Percentiles rank a stretch among this genome's conserved stretches.
These are phyloP conservation scores for Boletus bicolor DNA, from an alignment of 768 basidiomycete species.

Conservation along the genomic window DNA sequence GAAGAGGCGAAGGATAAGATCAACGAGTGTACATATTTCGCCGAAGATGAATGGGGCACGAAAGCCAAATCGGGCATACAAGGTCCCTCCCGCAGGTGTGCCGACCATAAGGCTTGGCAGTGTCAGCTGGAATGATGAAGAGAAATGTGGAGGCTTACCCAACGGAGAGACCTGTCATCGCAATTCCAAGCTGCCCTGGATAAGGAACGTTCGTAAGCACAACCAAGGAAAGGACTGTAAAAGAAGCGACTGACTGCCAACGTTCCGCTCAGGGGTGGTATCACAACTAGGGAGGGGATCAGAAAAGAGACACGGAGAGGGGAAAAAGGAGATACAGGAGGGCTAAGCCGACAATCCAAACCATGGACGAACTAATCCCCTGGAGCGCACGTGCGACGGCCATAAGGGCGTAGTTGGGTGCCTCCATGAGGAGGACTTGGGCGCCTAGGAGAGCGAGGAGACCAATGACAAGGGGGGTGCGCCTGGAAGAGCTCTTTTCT, in stretches of 20 bases:
- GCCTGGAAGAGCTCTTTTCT: constrained; percentile 47
- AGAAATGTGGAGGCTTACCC: constrained; percentile 37
- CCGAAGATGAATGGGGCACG: constrained; percentile 59
- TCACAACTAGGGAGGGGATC: constrained; percentile 46
- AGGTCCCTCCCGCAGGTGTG: constrained; percentile 53
- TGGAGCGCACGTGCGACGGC: constrained; percentile 56
- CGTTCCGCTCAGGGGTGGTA: constrained; percentile 43
- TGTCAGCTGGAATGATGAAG: neutral
- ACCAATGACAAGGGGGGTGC: constrained; percentile 48
- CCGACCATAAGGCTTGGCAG: constrained; percentile 46
- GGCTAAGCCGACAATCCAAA: constrained; percentile 63
- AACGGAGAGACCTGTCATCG: constrained; percentile 54
- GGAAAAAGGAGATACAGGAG: constrained; percentile 40
- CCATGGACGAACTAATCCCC: constrained; percentile 56
- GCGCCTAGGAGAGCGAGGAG: constrained; percentile 49
- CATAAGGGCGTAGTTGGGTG: constrained; percentile 55
- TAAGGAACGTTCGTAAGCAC: neutral
- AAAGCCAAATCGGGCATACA: constrained; percentile 55
- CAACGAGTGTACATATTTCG: constrained; percentile 43
- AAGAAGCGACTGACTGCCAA: constrained; percentile 43
- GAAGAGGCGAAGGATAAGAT: constrained; percentile 52
- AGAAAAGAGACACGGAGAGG: neutral
- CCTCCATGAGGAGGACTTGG: constrained; percentile 62
- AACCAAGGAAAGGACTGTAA: neutral
- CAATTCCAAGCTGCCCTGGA: constrained; percentile 56